Base-by-base conservation (phyloP, 345 rosid genomes). In the Rubroshorea leprosula region DNA sequence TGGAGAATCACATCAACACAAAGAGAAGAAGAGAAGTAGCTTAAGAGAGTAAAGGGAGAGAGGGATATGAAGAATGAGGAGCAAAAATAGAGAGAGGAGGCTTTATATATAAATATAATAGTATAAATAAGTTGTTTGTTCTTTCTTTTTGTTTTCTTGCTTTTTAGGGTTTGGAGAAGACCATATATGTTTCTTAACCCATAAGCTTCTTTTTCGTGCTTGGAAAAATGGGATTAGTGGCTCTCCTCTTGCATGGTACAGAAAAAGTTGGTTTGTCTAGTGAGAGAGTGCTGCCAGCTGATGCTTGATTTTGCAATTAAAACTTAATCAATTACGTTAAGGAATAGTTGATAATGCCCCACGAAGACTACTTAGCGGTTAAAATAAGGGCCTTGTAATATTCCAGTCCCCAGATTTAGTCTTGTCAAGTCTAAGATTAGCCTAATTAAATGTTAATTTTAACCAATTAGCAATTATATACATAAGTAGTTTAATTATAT, bases 141-240 rank as follows among this genome's bases (percentile, higher is more conserved):
- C 27, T 53, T 43, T 14, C 26, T 35, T 35, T 35, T 35, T 35
- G 41, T 35, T 35, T 76, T 71, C 27, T 76, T 64, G 70, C 80
- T 83, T 80, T 77, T 67, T 79, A 78, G 80, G 80, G 78, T 77
- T 80, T 58, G 54, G 77, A 61, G 71, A 66, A 67, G 74, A 49
- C 4, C 12, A 43, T n/a, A n/a, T n/a, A 13, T 53, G 67, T 77
- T 80, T 68, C 80, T 80, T 80, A 66, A 68, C 63, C 74, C 62
- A 65, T 63, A 77, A 77, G 80, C 74, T 70, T 74, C 60, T 72
- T 60, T 13, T 55, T n/a, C n/a, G 31, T 64, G 46, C 57, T 52
- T 48, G 17, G 26, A 0, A n/a, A 26, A 45, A 63, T 65, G 35
- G 38, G 15, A 60, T 57, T 66, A 69, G 31, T 49, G 54, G 65